A percentile compares a stretch with the other conserved stretches of the same genome.
Conservation (phyloP, 2,329 filamentous ascomycete species). For the Bisporella sp. region DNA sequence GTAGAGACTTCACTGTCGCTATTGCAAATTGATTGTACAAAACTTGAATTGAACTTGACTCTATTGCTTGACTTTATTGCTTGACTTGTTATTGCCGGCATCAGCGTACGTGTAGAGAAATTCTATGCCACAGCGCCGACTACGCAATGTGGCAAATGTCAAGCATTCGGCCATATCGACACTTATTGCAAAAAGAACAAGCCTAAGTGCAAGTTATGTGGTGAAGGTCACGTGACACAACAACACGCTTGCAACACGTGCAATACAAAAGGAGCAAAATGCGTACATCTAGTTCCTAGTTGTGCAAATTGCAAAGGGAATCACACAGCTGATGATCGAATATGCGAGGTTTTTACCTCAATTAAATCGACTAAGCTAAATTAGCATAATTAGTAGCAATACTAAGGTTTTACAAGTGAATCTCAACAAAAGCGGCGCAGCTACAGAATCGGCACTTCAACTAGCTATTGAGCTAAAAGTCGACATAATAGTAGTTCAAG, state of each 20-base stretch:
- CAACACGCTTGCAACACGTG: constrained; percentile 1
- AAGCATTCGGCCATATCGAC: constrained; percentile 1
- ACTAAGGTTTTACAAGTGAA: not conserved
- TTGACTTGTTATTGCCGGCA: constrained; percentile 3
- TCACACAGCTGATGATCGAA: not conserved
- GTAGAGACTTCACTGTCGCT: too few relatives aligned
- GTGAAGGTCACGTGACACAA: not conserved
- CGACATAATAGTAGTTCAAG: not conserved
- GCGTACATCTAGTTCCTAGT: constrained; percentile 2
- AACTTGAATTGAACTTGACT: too few relatives aligned
- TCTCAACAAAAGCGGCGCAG: not conserved
- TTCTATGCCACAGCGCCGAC: not conserved
- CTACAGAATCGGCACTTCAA: not conserved
- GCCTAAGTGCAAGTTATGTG: not conserved
- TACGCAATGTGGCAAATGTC: constrained; percentile 1
- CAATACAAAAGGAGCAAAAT: not conserved
- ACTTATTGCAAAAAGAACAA: not conserved
- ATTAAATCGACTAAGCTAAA: not conserved
- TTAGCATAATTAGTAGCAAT: not conserved
- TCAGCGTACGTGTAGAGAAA: not conserved
- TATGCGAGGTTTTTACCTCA: too few relatives aligned
- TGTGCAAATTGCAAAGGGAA: not conserved
- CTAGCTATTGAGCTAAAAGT: not conserved
- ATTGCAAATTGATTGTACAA: too few relatives aligned
- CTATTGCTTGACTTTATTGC: too few relatives aligned